phyloP scores from a whole-genome alignment of 208 protist species.

The Novymonas esmeraldas region DNA sequence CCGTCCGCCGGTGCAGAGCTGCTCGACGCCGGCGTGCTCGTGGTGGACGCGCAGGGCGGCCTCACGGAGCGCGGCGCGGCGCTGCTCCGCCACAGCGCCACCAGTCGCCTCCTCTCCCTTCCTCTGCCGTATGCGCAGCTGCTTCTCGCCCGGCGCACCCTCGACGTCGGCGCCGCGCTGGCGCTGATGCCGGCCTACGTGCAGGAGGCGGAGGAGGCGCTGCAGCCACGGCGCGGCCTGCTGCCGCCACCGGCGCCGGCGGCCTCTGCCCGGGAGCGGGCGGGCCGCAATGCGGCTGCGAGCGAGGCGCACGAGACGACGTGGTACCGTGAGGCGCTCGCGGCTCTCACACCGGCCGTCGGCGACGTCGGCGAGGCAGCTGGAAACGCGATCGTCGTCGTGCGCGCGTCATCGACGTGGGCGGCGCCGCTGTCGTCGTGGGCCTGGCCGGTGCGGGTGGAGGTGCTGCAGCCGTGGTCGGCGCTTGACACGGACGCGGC shows the following conservation, averaged over 20 bases:
- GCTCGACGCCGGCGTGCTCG: conserved; percentile 51
- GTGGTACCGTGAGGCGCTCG: conserved; percentile 21
- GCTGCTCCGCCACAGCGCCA: conserved; percentile 36
- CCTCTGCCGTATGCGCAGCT: conserved; percentile 61
- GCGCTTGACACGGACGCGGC: not conserved
- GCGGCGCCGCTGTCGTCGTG: conserved; percentile 15
- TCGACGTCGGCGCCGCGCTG: conserved; percentile 42
- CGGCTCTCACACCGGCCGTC: conserved; percentile 13
- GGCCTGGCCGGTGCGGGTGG: conserved; percentile 40
- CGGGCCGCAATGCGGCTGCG: not conserved
- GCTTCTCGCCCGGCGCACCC: conserved; percentile 45
- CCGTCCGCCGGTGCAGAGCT: conserved; percentile 16
- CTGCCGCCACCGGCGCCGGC: not conserved
- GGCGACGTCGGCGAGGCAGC: not conserved
- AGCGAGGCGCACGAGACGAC: not conserved
- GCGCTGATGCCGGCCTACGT: conserved; percentile 24
- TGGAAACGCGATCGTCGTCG: conserved; percentile 40
- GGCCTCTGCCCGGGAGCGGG: too few relatives aligned
- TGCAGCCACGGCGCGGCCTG: conserved; percentile 9
- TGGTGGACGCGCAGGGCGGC: conserved; percentile 43
- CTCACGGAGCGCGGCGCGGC: conserved; percentile 69
- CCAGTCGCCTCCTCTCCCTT: conserved; percentile 42
- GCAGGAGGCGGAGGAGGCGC: conserved; percentile 18
- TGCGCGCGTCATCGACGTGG: conserved; percentile 22
- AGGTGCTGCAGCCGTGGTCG: conserved; percentile 27